Base-by-base conservation (phyloP, 805 yeast species). In the Kregervanrija fluxuum region DNA sequence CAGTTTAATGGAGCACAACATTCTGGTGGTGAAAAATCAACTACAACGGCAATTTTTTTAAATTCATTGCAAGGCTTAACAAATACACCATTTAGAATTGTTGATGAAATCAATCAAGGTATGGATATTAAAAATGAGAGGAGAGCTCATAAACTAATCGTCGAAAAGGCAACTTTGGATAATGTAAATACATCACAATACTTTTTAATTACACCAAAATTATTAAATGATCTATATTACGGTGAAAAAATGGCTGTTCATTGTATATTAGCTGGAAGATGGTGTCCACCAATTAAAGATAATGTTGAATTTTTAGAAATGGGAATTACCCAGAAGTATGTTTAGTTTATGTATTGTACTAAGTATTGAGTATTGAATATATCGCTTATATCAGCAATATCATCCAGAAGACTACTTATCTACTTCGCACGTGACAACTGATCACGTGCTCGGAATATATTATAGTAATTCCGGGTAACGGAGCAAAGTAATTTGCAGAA, bases 51-150 rank as follows among this genome's bases (percentile, higher is more conserved):
- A 2, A 76, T 90, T 42, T 93, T 85, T 60, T 75, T 93, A 58
- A 85, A 93, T 71, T 82, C 98, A 1, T 69, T 93, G 50, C 99
- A 93, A 66, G 91, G 89, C 10, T 71, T 85, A 46, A 82, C 97
- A 0, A 74, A 75, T 30, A 87, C 96, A 0, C 98, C 99, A 9
- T 88, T 93, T 57, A 71, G 98, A 58, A 90, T 91, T 3, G 96
- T 93, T 8, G 99, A 93, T 65, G 99, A 93, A 69, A 95, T 93
- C 50, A 93, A 93, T 61, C 99, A 93, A 67, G 99, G 99, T 53
- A 90, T 93, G 98, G 99, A 93, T 66, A 85, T 95, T 11, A 77
- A 77, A 48, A 93, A 93, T 58, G 99, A 93, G 63, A 77, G 90
- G 49, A 72, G 78, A 66, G 90, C 93, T 2, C 96, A 91, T 60